These are phyloP conservation scores for Panicum virgatum DNA, from an alignment of 202 grass and related monocot species.

Conservation along the genomic window DNA sequence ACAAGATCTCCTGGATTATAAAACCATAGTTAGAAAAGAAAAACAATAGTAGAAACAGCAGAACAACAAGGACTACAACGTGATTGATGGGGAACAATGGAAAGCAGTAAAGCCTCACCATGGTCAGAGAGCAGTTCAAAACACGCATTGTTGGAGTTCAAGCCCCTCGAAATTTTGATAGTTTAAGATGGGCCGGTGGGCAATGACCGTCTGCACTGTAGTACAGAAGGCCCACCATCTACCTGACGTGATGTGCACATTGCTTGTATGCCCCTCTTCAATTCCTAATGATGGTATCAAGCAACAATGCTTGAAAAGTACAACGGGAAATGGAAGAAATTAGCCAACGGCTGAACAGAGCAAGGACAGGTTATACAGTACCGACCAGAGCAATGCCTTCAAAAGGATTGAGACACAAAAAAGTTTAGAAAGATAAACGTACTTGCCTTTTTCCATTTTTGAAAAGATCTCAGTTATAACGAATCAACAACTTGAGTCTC, in stretches of 20 bases:
- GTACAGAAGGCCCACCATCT: constrained; percentile 62
- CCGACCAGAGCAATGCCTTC: background rate
- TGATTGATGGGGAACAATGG: constrained; percentile 30
- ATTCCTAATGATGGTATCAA: constrained; percentile 39
- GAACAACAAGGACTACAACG: background rate
- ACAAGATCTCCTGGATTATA: constrained; percentile 46
- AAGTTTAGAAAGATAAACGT: constrained; percentile 7
- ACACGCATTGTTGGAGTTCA: constrained; percentile 52
- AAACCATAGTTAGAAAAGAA: constrained; percentile 19
- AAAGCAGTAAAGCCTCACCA: constrained; percentile 50
- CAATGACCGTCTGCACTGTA: constrained; percentile 69
- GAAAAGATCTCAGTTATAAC: background rate
- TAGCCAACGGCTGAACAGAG: constrained; percentile 25
- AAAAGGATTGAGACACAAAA: constrained; percentile 2
- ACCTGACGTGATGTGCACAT: constrained; percentile 52
- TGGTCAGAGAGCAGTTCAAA: constrained; percentile 63
- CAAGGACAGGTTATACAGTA: constrained; percentile 13
- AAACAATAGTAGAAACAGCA: constrained; percentile 10
- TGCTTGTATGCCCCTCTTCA: constrained; percentile 17
- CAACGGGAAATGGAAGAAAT: background rate
- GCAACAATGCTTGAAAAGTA: constrained; percentile 40
- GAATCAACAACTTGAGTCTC: too few species aligned
- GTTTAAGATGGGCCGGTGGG: constrained; percentile 41
- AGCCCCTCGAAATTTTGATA: constrained; percentile 76
- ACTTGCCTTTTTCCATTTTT: background rate